Evolutionary conservation across 2,329 filamentous ascomycete species (phyloP), one percentile per base, ranked within the genome.

Genomic region (Clonostachys rhizophaga): DNA sequence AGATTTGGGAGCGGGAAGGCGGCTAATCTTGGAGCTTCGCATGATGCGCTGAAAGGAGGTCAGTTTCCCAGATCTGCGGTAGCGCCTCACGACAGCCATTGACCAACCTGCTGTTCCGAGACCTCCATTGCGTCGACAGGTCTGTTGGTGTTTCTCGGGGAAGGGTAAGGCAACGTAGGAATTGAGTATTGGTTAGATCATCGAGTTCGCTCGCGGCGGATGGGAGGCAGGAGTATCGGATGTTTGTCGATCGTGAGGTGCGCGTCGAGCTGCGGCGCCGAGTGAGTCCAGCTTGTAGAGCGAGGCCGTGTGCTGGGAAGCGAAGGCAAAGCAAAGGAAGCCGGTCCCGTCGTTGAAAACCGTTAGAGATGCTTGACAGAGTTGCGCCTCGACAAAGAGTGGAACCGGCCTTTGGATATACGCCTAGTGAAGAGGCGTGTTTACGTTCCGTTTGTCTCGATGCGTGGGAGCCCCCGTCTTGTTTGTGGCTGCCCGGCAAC

Each of bases 81-180:
- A 42, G 33, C 40, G 14, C 37, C 37, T 30, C 24, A 10, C 24
- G 24, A 10, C 24, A 30, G 24, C 24, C 24, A 30, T 30, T 30
- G 24, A 54, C 63, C 44, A 59, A 68, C 65, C 54, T 58, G 51
- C 52, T 66, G 66, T 52, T 66, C 64, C 36, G 59, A 52, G 39
- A 55, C 52, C 47, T 68, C 65, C 64, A 68, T 67, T 54, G 52
- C 64, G 56, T 58, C 39, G 30, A 54, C 14, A 12, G 41, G 18
- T 45, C 40, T 42, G 24, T 33, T n/a, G 36, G 14, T 39, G 7
- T 30, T 30, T 30, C 8, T 30, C 24, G 24, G 33, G 43, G 17
- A 37, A 10, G 34, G 24, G 44, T 16, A 30, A 17, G 39, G 34
- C 44, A 46, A 34, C 10, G 35, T 17, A 13, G 10, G 8, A 41